These are phyloP conservation scores for Pascua sp. DNA, from an alignment of 1,284 basidiomycete genomes.

Conservation along the genomic window DNA sequence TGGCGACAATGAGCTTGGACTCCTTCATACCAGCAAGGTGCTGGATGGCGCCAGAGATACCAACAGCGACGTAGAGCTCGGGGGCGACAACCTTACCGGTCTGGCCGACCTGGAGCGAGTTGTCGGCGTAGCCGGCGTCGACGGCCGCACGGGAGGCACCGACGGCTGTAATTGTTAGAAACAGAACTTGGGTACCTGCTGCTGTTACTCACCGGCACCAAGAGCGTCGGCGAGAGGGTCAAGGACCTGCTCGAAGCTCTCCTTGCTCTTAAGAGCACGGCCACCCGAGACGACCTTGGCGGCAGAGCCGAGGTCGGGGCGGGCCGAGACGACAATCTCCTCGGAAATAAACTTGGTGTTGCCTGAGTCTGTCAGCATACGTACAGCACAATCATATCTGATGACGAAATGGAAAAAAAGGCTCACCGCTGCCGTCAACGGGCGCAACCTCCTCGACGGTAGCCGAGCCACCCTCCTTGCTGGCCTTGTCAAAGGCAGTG, in stretches of 20 bases:
- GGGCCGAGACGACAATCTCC: slow-evolving; percentile 81
- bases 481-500: slow-evolving; percentile 84
- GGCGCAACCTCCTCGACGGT: slow-evolving; percentile 65
- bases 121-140: slow-evolving; percentile 97
- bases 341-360: slow-evolving; percentile 77
- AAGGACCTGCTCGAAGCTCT: slow-evolving; percentile 82
- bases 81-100: slow-evolving; percentile 71
- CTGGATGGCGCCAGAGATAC: slow-evolving; percentile 98
- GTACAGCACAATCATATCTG: not conserved
- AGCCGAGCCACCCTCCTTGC: slow-evolving; percentile 54
- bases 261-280: slow-evolving; percentile 88
- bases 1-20: slow-evolving; percentile 94
- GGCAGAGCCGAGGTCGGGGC: slow-evolving; percentile 88
- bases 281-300: slow-evolving; percentile 90
- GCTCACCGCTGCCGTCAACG: slow-evolving; percentile 60
- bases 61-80: slow-evolving; percentile 91
- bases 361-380: slow-evolving; percentile 17
- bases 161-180: slow-evolving; percentile 58
- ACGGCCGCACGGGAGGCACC: slow-evolving; percentile 97
- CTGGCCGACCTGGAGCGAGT: slow-evolving; percentile 97
- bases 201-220: slow-evolving; percentile 59
- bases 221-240: slow-evolving; percentile 91
- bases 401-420: not conserved
- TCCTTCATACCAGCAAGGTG: slow-evolving; percentile 99
- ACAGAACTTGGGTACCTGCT: not conserved